Base-by-base conservation (phyloP, 2,329 filamentous ascomycete species). In the Parastagonospora nodorum region DNA sequence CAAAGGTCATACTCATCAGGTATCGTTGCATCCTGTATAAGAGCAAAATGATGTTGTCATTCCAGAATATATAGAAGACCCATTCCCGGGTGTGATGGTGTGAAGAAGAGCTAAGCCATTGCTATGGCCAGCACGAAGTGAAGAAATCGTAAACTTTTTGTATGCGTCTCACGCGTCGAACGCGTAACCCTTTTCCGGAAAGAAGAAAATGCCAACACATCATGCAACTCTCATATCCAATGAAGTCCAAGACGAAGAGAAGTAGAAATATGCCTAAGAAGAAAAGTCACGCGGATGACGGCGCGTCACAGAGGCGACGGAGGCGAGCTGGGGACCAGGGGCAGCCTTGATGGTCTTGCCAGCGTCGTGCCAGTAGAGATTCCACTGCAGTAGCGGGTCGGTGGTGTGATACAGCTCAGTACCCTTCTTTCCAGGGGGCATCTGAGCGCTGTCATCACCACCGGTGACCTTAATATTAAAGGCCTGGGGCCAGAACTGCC, bases 401-500 rank as follows among this genome's bases (percentile, higher is more conserved):
- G 52, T 50, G 8, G 57, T 44, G 0, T 49, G 44, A 60, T 71
- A 71, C 27, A 72, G 59, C 51, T 67, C 60, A 1, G 67, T 71
- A 19, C 60, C 69, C 59, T 65, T 65, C 51, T 58, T 59, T 29
- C 69, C 68, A 11, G 51, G 49, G 2, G 68, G 68, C 2, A 69
- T 45, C 28, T 56, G 9, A 12, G 61, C 53, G 40, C 51, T 55
- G 45, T 67, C 60, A 14, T 67, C 58, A 30, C 68, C 68, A 15
- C 65, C 66, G 7, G 63, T 64, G 31, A 72, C 59, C 49, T 67
- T 63, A 58, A 72, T 62, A 53, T 71, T 72, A 62, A 70, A 69
- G 14, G 66, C 67, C 53, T 71, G 67, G 7, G 69, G 69, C 67
- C 68, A 72, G 60, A 70, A 67, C 49, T 72, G 69, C 47, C 67